Conservation (phyloP, 345 rosid species). For the Nasturtium officinale region DNA sequence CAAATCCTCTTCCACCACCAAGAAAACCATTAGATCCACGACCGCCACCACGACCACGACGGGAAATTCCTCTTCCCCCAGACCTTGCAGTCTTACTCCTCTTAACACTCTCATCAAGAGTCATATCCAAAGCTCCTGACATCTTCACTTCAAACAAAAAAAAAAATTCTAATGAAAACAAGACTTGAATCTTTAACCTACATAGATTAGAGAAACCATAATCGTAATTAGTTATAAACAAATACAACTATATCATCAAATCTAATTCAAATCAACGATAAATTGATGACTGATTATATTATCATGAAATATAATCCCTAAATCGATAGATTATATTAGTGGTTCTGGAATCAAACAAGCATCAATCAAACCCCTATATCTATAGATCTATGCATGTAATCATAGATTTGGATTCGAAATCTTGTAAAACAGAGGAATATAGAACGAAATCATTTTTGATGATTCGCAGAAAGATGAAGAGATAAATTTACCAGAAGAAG, state of each 20-base stretch:
- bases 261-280: neutral
- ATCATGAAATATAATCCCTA: neutral
- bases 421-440: neutral
- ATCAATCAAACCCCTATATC: neutral
- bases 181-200: slow-evolving; percentile 26
- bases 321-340: neutral
- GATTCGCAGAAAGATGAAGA: neutral
- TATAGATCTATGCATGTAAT: neutral
- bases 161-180: too few relatives aligned
- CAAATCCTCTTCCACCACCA: slow-evolving; percentile 64
- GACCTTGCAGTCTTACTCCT: slow-evolving; percentile 56
- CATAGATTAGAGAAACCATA: neutral
- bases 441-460: neutral
- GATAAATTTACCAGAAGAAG: neutral
- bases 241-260: too few relatives aligned
- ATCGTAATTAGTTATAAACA: neutral
- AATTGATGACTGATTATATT: neutral
- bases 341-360: neutral
- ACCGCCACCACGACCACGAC: slow-evolving; percentile 2
- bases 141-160: slow-evolving; percentile 43
- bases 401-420: neutral
- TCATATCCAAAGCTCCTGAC: slow-evolving; percentile 77
- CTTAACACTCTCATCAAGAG: slow-evolving; percentile 85
- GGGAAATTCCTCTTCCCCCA: slow-evolving; percentile 65
- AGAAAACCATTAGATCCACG: slow-evolving; percentile 56